A percentile compares a stretch with the other conserved stretches of the same genome.
phyloP scores from a whole-genome alignment of 2,329 filamentous ascomycete genomes.

The Pestalotiopsis sp. region DNA sequence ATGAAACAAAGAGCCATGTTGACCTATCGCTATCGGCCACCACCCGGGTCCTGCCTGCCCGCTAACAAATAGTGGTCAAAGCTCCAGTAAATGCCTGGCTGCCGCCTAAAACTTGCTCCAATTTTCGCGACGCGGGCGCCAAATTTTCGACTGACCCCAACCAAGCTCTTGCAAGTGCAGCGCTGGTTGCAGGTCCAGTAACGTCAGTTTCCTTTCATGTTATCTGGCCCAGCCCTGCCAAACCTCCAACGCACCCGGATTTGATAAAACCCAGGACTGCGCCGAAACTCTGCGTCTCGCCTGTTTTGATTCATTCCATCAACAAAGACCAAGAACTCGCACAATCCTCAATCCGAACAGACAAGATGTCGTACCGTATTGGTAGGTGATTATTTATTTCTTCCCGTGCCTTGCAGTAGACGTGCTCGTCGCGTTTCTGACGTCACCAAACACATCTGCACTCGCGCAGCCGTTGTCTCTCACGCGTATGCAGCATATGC shows the following conservation, averaged over 20 bases:
- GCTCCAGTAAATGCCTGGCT: neutral
- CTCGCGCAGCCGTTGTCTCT: neutral
- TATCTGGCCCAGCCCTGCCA: neutral
- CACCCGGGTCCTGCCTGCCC: neutral
- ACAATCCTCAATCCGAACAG: neutral
- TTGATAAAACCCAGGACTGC: neutral
- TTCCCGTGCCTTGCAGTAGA: neutral
- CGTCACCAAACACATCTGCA: slow-evolving; percentile 19
- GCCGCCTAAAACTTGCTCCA: neutral
- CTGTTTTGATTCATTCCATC: neutral
- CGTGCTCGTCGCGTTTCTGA: neutral
- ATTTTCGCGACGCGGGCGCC: neutral
- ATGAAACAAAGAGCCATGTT: neutral
- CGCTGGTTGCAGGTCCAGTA: neutral
- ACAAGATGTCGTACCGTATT: slow-evolving; percentile 12
- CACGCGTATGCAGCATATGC: neutral
- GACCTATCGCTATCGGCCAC: too few species aligned
- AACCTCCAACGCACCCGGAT: neutral
- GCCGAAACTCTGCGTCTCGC: neutral
- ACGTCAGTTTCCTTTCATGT: neutral
- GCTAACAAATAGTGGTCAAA: neutral
- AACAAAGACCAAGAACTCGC: neutral
- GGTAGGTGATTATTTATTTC: neutral
- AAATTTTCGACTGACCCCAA: neutral
- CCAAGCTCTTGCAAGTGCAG: neutral